Conservation (phyloP, 208 protist species). For the Leishmania major region DNA sequence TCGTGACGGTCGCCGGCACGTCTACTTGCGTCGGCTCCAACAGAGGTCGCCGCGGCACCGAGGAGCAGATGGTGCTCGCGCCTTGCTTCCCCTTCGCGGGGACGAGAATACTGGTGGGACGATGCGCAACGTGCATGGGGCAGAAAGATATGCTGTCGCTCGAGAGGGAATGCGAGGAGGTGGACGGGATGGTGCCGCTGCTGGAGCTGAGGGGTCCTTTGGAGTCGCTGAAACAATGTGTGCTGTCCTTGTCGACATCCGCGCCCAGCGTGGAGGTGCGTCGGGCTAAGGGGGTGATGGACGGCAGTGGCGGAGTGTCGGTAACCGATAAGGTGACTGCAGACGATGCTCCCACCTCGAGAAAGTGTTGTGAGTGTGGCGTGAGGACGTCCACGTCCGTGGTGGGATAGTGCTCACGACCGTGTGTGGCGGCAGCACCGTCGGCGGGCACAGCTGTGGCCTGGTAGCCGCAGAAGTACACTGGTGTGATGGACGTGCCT, state of each 20-base stretch:
- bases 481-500: background rate
- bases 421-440: background rate
- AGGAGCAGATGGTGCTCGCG: background rate
- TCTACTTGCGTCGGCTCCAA: slow-evolving; percentile 2
- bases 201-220: slow-evolving; percentile 11
- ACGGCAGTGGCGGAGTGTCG: slow-evolving; percentile 21
- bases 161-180: slow-evolving; percentile 1
- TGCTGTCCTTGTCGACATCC: slow-evolving; percentile 1
- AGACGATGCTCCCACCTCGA: background rate
- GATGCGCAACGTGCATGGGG: slow-evolving; percentile 16
- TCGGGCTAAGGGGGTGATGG: background rate
- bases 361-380: background rate
- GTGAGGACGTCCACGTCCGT: background rate
- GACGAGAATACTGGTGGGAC: slow-evolving; percentile 24
- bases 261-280: background rate
- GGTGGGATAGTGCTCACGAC: background rate
- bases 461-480: slow-evolving; percentile 24
- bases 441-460: background rate
- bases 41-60: slow-evolving; percentile 13
- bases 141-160: slow-evolving; percentile 16
- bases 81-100: background rate
- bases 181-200: slow-evolving; percentile 8
- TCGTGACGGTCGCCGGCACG: background rate
- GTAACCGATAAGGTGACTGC: background rate
- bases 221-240: background rate